Conservation (phyloP, 108 stramenopile genomes). For the Epithemia pelagica region DNA sequence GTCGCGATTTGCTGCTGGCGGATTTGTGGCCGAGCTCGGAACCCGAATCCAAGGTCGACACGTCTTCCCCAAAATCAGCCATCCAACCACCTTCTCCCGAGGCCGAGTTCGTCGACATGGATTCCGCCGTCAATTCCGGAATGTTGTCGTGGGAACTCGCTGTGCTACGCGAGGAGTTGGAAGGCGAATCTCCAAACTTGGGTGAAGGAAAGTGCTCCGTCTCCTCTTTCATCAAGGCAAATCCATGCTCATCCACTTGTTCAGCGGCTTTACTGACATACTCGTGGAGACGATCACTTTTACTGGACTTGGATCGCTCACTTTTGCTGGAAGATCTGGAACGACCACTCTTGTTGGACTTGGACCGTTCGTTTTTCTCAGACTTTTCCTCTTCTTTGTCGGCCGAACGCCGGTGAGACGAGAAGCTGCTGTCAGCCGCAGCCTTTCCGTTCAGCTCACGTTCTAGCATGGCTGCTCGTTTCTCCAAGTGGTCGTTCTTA, state of each 20-base stretch:
- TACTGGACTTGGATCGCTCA: background rate
- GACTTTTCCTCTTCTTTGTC: slow-evolving; percentile 35
- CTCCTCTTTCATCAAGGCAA: slow-evolving; percentile 1
- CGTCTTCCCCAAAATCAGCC: slow-evolving; percentile 15
- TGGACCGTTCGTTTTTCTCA: slow-evolving; percentile 20
- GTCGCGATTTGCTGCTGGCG: slow-evolving; percentile 13
- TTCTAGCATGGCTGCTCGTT: slow-evolving; percentile 31
- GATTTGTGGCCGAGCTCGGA: background rate
- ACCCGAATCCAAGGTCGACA: background rate
- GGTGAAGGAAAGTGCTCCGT: background rate
- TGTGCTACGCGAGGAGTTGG: background rate
- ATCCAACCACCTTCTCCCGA: slow-evolving; percentile 6
- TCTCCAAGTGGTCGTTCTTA: slow-evolving; percentile 35
- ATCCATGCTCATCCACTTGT: background rate
- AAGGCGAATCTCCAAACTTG: slow-evolving; percentile 8
- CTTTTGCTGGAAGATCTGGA: background rate
- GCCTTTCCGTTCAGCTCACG: slow-evolving; percentile 14
- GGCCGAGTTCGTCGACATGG: slow-evolving; percentile 19
- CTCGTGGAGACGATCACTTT: background rate
- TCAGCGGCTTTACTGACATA: background rate
- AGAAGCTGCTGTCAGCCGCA: background rate
- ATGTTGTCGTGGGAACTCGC: slow-evolving; percentile 1
- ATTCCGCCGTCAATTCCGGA: background rate
- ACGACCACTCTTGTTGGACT: background rate
- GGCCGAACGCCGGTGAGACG: background rate